Base-by-base conservation (phyloP, 352 stramenopile species). In the Phytophthora colocasiae region DNA sequence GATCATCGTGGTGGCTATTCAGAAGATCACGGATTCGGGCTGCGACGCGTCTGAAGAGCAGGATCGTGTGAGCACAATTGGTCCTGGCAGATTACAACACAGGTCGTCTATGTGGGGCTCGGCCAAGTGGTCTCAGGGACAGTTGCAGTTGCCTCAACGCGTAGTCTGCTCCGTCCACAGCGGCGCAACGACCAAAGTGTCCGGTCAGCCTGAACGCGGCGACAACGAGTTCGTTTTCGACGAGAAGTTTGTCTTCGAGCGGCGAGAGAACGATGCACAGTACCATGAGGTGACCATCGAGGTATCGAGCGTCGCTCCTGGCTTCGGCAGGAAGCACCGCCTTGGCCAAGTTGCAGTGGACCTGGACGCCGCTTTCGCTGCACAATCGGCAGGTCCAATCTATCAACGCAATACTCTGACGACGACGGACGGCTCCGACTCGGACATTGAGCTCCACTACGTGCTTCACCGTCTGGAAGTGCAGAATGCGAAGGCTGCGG, bases 201-300 rank as follows among this genome's bases (percentile, higher is more conserved):
- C 71, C 15, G 53, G 62, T 19, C 58, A 68, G 26, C 27, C 61
- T 31, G 57, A 73, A 26, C 63, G 65, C 27, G 51, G 9, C 39
- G 61, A 65, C 29, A 59, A 62, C 32, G 53, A 67, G 40, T 74
- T 80, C 38, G 40, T 63, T 5, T 77, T 83, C 52, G 71, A 78
- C 59, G 75, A 80, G 22, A 83, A 83, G 62, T 83, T 83, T 41
- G 69, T 76, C 15, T 83, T 83, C 36, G 75, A 66, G 26, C 64
- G 69, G 36, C 75, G 57, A 26, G 54, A 78, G 38, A 60, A 66
- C 36, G 75, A 71, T 32, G 64, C 57, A 15, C 52, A 69, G 10
- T 78, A 73, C 43, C 58, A 68, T 55, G 31, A 77, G n/a, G 65
- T 80, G 29, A 63, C 55, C 4, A 79, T 84, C 43, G 62, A 81